Base-by-base conservation (phyloP, 2,329 filamentous ascomycete species). In the Monosporascus sp. region DNA sequence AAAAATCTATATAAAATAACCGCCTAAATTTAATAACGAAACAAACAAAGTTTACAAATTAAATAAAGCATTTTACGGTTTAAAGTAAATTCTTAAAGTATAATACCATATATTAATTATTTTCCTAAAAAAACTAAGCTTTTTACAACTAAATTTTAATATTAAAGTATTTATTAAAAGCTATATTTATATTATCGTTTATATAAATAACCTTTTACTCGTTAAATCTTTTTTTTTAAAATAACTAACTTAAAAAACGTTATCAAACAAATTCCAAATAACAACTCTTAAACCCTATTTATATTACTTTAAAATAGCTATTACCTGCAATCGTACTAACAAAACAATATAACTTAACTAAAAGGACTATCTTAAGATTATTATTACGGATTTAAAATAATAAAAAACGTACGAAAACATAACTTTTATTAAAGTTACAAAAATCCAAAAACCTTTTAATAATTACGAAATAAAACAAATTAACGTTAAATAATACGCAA, bases 231-330 rank as follows among this genome's bases (percentile, higher is more conserved):
- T 25, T 50, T 50, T 52, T 41, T 45, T 25, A 51, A 55, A 53
- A 55, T 53, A 36, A 39, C 8, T 31, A 39, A 55, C 25, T 37
- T 53, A 44, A 55, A 55, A 37, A 46, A 27, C 45, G n/a, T 47
- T 53, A 22, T 44, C 22, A 47, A 41, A 53, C 25, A 45, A 41
- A 14, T 53, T 55, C 51, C 45, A 55, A 37, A 55, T 55, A 50
- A 50, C 49, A 18, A 50, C 53, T 20, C 45, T 53, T 35, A 48
- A 24, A 24, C 38, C 45, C 46, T 55, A 41, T 20, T 44, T 44
- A 22, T 55, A 52, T 52, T 55, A 55, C 36, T 50, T 55, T 45
- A 46, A 36, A 1, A 55, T 55, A 49, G 25, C 25, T 46, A 53
- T 53, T 25, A 38, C 39, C 22, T 3, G 7, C 31, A 39, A 52